A percentile compares a stretch with the other conserved stretches of the same genome.
These are phyloP conservation scores for Cladophialophora immunda DNA, from an alignment of 2,329 filamentous ascomycete genomes.

Conservation along the genomic window DNA sequence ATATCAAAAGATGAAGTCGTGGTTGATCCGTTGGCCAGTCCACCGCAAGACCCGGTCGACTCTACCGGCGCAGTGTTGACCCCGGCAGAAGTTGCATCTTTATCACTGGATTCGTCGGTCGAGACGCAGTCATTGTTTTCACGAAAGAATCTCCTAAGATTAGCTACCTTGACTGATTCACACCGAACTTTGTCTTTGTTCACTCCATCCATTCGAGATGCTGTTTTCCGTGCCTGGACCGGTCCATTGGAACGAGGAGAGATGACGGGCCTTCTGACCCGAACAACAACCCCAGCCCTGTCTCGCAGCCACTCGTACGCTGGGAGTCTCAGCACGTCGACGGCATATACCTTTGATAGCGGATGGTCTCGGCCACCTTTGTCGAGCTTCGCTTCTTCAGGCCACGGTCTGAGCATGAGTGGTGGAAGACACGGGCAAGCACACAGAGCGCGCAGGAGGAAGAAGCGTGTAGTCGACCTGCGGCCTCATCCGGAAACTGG, in stretches of 20 bases:
- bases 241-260: conserved; percentile 77
- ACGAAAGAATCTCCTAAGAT: conserved; percentile 86
- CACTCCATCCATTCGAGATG: conserved; percentile 87
- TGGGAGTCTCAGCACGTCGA: conserved; percentile 57
- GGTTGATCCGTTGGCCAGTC: conserved; percentile 82
- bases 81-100: conserved; percentile 75
- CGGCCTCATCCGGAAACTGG: conserved; percentile 51
- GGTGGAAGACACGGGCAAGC: conserved; percentile 55
- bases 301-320: conserved; percentile 71
- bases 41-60: conserved; percentile 83
- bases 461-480: conserved; percentile 60
- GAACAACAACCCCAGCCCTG: conserved; percentile 59
- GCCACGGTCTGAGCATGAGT: conserved; percentile 51
- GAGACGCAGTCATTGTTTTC: conserved; percentile 92
- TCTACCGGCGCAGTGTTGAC: conserved; percentile 79
- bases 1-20: conserved; percentile 67
- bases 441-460: conserved; percentile 57
- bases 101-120: conserved; percentile 79
- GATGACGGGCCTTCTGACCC: conserved; percentile 45
- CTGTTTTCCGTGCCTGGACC: conserved; percentile 92
- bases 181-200: conserved; percentile 91
- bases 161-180: conserved; percentile 84
- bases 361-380: conserved; percentile 68
- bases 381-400: conserved; percentile 46
- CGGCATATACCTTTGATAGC: conserved; percentile 77